phyloP scores from a whole-genome alignment of 2,329 filamentous ascomycete species.

The Epichloe baconii region DNA sequence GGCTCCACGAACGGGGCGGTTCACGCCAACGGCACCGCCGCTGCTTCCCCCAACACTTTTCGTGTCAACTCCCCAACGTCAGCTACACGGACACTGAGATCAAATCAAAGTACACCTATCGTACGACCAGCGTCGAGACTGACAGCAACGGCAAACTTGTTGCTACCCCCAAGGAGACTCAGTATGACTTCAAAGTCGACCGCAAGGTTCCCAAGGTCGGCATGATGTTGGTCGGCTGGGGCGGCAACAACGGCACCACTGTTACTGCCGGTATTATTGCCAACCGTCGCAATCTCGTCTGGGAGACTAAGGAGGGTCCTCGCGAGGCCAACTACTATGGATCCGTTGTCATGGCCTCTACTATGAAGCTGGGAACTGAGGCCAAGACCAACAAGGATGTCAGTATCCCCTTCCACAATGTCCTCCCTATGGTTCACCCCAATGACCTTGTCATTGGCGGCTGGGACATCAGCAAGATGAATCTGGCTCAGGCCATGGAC shows the following conservation, averaged over 20 bases:
- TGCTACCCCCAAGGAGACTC: constrained; percentile 74
- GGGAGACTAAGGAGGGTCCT: constrained; percentile 87
- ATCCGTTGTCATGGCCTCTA: constrained; percentile 93
- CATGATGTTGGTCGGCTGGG: constrained; percentile 95
- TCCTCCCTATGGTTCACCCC: constrained; percentile 93
- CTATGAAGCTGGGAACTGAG: constrained; percentile 89
- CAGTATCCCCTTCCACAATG: constrained; percentile 89
- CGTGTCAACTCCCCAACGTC: constrained; percentile 84
- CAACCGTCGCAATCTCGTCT: constrained; percentile 73
- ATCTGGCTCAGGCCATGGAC: constrained; percentile 87
- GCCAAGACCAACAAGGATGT: constrained; percentile 73
- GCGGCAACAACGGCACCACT: constrained; percentile 96
- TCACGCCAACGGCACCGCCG: constrained; percentile 31
- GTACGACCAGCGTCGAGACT: constrained; percentile 72
- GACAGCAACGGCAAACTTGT: constrained; percentile 63
- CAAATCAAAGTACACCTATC: constrained; percentile 89
- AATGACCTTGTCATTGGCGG: constrained; percentile 91
- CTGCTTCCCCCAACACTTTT: constrained; percentile 53
- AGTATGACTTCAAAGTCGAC: constrained; percentile 96
- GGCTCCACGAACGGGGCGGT: constrained; percentile 51
- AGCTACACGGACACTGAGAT: constrained; percentile 80
- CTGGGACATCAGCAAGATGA: constrained; percentile 92
- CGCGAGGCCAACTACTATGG: constrained; percentile 94
- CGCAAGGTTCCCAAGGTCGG: constrained; percentile 86
- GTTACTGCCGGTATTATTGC: constrained; percentile 95